A percentile compares a stretch with the other conserved stretches of the same genome.
phyloP scores from a whole-genome alignment of 805 yeast genomes.

The Candida parachauliodes region DNA sequence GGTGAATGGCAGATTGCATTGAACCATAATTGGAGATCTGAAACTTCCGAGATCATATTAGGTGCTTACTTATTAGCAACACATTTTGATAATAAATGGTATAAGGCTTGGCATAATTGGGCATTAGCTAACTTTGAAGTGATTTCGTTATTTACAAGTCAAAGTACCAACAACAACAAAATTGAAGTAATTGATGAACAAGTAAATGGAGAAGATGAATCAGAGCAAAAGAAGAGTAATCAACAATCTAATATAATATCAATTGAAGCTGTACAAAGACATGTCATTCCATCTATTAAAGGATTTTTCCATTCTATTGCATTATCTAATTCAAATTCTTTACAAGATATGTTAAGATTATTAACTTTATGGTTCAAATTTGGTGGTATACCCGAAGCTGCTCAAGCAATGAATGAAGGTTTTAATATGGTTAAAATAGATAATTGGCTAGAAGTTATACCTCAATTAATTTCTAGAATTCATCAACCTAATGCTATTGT shows the following conservation, averaged over 20 bases:
- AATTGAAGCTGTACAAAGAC: conserved; percentile 67
- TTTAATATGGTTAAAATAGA: conserved; percentile 85
- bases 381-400: conserved; percentile 91
- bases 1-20: conserved; percentile 97
- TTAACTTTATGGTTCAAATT: conserved; percentile 93
- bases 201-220: conserved; percentile 10
- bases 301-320: conserved; percentile 96
- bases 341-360: conserved; percentile 88
- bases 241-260: conserved; percentile 26
- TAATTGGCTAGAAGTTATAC: conserved; percentile 92
- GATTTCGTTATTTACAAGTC: conserved; percentile 54
- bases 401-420: conserved; percentile 87
- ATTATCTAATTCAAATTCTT: conserved; percentile 76
- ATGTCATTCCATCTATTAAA: conserved; percentile 92
- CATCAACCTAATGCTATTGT: conserved; percentile 92
- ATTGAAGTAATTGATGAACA: conserved; percentile 14
- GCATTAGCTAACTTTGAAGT: conserved; percentile 97
- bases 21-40: conserved; percentile 74
- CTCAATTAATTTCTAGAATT: conserved; percentile 92
- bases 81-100: conserved; percentile 90
- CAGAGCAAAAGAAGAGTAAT: conserved; percentile 15
- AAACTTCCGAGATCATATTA: conserved; percentile 73
- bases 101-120: conserved; percentile 99
- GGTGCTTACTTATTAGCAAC: conserved; percentile 94
- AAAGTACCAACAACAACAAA: conserved; percentile 16